Conservation (phyloP, 192 early-diverging fungal genomes). For the Podila epigama region DNA sequence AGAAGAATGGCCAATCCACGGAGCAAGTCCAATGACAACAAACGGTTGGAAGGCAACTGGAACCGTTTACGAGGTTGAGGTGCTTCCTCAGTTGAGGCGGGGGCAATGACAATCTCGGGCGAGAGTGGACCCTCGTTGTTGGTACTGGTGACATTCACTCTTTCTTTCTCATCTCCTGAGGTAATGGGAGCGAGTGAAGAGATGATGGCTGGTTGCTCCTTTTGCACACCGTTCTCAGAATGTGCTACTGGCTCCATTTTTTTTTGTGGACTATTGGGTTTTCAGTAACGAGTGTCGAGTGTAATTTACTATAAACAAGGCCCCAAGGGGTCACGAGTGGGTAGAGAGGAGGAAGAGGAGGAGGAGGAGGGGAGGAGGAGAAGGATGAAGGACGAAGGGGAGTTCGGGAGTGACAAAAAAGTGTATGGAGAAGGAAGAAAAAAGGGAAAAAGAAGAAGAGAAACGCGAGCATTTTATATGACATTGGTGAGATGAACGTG, state of each 20-base stretch:
- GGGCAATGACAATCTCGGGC: not conserved
- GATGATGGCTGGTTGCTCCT: no score
- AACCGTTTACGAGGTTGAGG: not conserved
- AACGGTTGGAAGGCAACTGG: constrained; percentile 35
- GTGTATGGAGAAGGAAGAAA: not conserved
- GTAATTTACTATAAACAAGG: no score
- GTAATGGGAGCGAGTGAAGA: not conserved
- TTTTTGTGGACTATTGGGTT: no score
- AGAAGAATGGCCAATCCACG: constrained; percentile 56
- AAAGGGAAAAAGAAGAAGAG: not conserved
- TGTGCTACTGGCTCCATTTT: no score
- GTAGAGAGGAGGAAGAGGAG: not conserved
- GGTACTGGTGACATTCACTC: no score
- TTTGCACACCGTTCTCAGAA: no score
- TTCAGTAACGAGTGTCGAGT: not conserved
- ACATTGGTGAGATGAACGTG: not conserved
- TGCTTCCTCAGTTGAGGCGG: not conserved
- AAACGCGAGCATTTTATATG: not conserved
- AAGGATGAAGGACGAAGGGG: not conserved
- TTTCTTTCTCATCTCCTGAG: no score
- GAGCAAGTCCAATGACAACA: constrained; percentile 55
- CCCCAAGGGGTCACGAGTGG: no score
- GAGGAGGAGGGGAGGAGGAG: not conserved
- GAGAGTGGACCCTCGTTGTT: not conserved
- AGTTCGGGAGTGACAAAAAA: not conserved